Evolutionary conservation across 805 yeast genomes (phyloP).

Genomic region (Barnettozyma sp.): DNA sequence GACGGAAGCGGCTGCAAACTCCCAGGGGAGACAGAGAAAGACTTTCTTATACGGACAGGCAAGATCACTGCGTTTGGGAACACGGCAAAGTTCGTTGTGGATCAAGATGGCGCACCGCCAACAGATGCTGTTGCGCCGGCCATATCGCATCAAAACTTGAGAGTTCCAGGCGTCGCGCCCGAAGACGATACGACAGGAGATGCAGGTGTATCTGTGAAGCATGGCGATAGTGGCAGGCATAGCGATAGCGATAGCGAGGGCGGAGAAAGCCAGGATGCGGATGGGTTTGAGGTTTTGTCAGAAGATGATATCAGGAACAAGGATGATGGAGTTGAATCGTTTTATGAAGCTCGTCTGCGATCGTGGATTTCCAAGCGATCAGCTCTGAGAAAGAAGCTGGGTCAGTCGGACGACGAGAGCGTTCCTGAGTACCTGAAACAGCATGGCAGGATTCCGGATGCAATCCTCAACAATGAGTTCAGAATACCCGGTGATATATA

Average conservation of each 20-base stretch:
- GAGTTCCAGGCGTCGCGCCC: slow-evolving; percentile 17
- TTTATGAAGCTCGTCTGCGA: slow-evolving; percentile 52
- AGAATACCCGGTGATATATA: slow-evolving; percentile 86
- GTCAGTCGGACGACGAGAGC: slow-evolving; percentile 7
- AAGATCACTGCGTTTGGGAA: slow-evolving; percentile 90
- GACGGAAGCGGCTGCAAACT: slow-evolving; percentile 27
- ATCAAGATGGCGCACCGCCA: slow-evolving; percentile 26
- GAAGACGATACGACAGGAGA: slow-evolving; percentile 7
- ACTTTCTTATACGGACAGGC: slow-evolving; percentile 81
- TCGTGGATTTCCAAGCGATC: slow-evolving; percentile 56
- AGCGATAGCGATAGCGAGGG: slow-evolving; percentile 14
- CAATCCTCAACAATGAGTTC: slow-evolving; percentile 61
- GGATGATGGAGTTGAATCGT: slow-evolving; percentile 78
- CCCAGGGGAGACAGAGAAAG: slow-evolving; percentile 74
- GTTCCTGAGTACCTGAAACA: slow-evolving; percentile 62
- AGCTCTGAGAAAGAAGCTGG: slow-evolving; percentile 23
- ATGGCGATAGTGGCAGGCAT: slow-evolving; percentile 12
- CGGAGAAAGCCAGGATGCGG: slow-evolving; percentile 13
- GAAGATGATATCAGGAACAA: slow-evolving; percentile 35
- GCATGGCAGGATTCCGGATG: slow-evolving; percentile 74
- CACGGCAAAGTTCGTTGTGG: slow-evolving; percentile 44
- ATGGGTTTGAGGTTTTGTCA: slow-evolving; percentile 18
- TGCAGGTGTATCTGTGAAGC: neutral
- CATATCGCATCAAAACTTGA: slow-evolving; percentile 19
- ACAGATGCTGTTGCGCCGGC: slow-evolving; percentile 8